Evolutionary conservation across 2,329 filamentous ascomycete species (phyloP).

Genomic region (Aspergillus novoparasiticus): DNA sequence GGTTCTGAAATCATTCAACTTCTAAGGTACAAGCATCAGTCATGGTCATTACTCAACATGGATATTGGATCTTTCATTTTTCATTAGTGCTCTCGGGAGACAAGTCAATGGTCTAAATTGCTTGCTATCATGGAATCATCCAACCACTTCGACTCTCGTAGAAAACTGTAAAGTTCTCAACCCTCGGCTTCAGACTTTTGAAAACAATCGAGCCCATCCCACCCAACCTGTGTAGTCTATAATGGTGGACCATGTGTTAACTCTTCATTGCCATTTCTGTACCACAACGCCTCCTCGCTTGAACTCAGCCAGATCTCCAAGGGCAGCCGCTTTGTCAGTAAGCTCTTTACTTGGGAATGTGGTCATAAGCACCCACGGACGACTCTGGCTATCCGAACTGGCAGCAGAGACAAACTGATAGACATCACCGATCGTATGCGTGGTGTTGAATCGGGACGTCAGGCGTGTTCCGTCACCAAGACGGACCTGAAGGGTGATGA

Average conservation of each 20-base stretch:
- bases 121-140: background rate
- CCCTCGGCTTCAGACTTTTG: background rate
- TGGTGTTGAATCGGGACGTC: slow-evolving; percentile 65
- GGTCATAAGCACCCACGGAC: slow-evolving; percentile 64
- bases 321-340: slow-evolving; percentile 52
- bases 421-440: slow-evolving; percentile 65
- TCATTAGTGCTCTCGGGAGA: background rate
- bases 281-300: slow-evolving; percentile 55
- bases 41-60: background rate
- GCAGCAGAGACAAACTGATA: slow-evolving; percentile 62
- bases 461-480: slow-evolving; percentile 65
- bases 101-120: background rate
- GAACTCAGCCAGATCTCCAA: slow-evolving; percentile 53
- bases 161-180: background rate
- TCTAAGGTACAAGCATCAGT: background rate
- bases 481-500: slow-evolving; percentile 62
- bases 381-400: slow-evolving; percentile 50
- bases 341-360: slow-evolving; percentile 67
- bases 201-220: background rate
- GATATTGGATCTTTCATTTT: background rate
- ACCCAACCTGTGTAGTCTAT: background rate
- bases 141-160: background rate
- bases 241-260: background rate
- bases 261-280: slow-evolving; percentile 49
- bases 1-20: background rate